Evolutionary conservation across 1,284 basidiomycete genomes (phyloP).

Genomic region (Ganoderma lingzhi): DNA sequence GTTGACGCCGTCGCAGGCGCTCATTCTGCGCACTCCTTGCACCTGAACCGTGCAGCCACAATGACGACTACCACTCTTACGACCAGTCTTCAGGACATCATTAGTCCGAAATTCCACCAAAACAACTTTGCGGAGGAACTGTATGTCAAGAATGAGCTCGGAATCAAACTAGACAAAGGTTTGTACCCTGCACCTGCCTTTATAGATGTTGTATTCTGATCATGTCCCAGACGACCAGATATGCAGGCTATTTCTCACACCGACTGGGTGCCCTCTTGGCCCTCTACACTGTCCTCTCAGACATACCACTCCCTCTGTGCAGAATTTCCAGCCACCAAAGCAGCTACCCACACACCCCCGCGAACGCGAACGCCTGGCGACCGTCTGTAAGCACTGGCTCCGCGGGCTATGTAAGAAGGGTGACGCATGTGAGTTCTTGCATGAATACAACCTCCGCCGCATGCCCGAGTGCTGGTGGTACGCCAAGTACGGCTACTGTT

Average conservation of each 20-base stretch:
- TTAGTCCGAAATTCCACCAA: conserved; percentile 93
- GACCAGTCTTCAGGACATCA: conserved; percentile 69
- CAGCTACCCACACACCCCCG: conserved; percentile 82
- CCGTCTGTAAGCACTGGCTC: conserved; percentile 99
- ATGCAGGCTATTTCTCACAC: conserved; percentile 82
- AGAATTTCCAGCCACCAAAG: conserved; percentile 90
- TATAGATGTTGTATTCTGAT: conserved; percentile 11
- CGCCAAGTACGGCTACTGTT: conserved; percentile 98
- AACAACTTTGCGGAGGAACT: conserved; percentile 88
- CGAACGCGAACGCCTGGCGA: conserved; percentile 87
- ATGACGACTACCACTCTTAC: conserved; percentile 53
- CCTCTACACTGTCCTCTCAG: conserved; percentile 88
- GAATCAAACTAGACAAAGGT: conserved; percentile 94
- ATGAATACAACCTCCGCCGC: conserved; percentile 97
- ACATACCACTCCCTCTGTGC: conserved; percentile 85
- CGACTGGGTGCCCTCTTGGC: conserved; percentile 89
- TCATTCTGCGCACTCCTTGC: conserved; percentile 34
- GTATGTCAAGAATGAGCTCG: conserved; percentile 86
- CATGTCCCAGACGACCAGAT: conserved; percentile 83
- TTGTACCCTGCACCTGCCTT: conserved; percentile 30
- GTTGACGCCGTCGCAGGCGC: conserved; percentile 16
- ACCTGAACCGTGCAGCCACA: conserved; percentile 23
- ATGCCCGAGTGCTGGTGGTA: conserved; percentile 99
- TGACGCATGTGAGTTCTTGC: conserved; percentile 97
- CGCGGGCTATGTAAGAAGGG: conserved; percentile 99